Evolutionary conservation across 2,329 filamentous ascomycete genomes (phyloP), one percentile per base, ranked within the genome.

Genomic region (Plenodomus tracheiphilus): DNA sequence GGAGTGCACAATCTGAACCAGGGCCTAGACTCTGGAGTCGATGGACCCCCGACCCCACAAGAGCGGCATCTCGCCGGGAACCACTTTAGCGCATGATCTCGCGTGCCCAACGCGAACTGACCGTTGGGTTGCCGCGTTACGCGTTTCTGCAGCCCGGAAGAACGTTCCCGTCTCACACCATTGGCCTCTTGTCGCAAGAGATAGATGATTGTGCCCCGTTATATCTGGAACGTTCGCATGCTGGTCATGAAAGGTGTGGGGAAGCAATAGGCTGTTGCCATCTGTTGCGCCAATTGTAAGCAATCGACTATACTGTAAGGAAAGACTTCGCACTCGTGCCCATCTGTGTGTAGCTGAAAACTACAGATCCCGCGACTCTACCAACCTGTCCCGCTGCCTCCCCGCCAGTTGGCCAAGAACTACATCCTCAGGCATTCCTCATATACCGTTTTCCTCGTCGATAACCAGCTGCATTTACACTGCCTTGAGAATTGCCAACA

Each of bases 1-100:
- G n/a, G n/a, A n/a, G n/a, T n/a, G n/a, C n/a, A n/a, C n/a, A n/a
- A 25, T 25, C 22, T 25, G 22, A 10, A 25, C 5, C 22, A 25
- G 5, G 22, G 10, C 10, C 22, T 25, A n/a, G n/a, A n/a, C n/a
- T n/a, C n/a, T n/a, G n/a, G n/a, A n/a, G n/a, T n/a, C n/a, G n/a
- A 10, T 25, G 10, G 22, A 25, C 10, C 22, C 22, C 5, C 6
- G 22, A 28, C 30, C 28, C 40, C 40, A 35, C 40, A 34, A 11
- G 7, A 22, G 30, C 39, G 40, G 40, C 13, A 42, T 28, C 19
- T n/a, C 34, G 13, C 28, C 42, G 41, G 42, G 34, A 46, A 19
- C 45, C 21, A 53, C 41, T 41, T 47, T 53, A 49, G 46, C 47
- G 51, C 43, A 20, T 54, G 47, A 50, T 16, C 25, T 43, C 46